A percentile compares a stretch with the other conserved stretches of the same genome.
phyloP scores from a whole-genome alignment of 495 filamentous ascomycete species.

The Letharia lupina region DNA sequence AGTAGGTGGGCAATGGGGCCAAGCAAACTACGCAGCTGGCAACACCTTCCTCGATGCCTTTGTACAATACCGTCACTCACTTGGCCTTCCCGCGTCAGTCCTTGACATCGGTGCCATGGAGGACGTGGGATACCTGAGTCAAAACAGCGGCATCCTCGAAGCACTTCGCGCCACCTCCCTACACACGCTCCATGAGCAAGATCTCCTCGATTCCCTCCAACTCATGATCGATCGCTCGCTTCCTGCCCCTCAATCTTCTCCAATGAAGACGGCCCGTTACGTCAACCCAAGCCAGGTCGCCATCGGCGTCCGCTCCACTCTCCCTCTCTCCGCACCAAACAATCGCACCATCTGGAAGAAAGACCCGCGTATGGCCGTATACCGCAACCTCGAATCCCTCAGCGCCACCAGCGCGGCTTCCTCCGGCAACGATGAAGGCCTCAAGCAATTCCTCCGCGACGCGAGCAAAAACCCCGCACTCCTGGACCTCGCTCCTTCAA shows the following conservation, averaged over 20 bases:
- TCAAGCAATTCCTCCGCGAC: conserved; percentile 22
- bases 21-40: conserved; percentile 28
- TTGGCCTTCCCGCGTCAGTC: conserved; percentile 32
- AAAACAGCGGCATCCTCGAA: conserved; percentile 7
- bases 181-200: conserved; percentile 11
- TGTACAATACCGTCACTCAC: conserved; percentile 25
- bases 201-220: conserved; percentile 8
- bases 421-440: conserved; percentile 11
- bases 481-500: conserved; percentile 7
- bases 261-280: conserved; percentile 21
- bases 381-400: conserved; percentile 22
- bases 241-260: not conserved
- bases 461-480: conserved; percentile 19
- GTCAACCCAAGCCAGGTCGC: conserved; percentile 14
- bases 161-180: not conserved
- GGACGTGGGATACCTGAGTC: conserved; percentile 42
- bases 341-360: conserved; percentile 25
- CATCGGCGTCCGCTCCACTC: conserved; percentile 12
- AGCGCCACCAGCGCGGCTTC: not conserved
- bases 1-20: conserved; percentile 21
- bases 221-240: conserved; percentile 7
- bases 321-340: conserved; percentile 11
- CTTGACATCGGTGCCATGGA: conserved; percentile 50
- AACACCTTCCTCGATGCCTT: conserved; percentile 30
- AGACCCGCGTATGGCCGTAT: conserved; percentile 27